phyloP scores from a whole-genome alignment of 1,284 basidiomycete genomes.

The Fomitopsis palustris region DNA sequence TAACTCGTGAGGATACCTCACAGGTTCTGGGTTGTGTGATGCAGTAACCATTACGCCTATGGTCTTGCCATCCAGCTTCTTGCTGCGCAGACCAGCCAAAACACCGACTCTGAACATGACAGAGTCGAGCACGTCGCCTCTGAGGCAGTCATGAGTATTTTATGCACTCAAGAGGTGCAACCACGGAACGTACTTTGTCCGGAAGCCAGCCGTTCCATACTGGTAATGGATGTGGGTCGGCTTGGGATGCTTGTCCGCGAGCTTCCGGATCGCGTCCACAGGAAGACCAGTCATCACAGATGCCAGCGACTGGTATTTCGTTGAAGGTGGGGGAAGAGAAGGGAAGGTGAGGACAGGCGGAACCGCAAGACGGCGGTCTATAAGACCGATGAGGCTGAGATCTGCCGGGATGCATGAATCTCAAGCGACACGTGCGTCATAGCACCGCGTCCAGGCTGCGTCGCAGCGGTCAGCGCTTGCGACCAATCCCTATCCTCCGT shows the following conservation, averaged over 20 bases:
- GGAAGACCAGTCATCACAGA: constrained; percentile 41
- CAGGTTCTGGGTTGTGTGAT: constrained; percentile 95
- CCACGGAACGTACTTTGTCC: constrained; percentile 70
- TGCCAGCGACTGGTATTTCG: not conserved
- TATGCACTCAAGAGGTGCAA: not conserved
- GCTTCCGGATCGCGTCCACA: constrained; percentile 39
- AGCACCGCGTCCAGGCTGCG: not conserved
- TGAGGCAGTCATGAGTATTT: constrained; percentile 26
- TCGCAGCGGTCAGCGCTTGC: not conserved
- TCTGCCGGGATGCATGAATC: not conserved
- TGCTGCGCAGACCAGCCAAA: constrained; percentile 88
- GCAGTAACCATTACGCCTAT: constrained; percentile 99
- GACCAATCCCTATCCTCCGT: not conserved
- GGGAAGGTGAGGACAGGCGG: not conserved
- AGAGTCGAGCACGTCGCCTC: constrained; percentile 82
- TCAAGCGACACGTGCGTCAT: not conserved
- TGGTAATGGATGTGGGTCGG: constrained; percentile 64
- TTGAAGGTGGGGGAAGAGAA: not conserved
- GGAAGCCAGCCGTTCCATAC: constrained; percentile 96
- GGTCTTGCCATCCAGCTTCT: constrained; percentile 83
- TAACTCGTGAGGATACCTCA: constrained; percentile 2
- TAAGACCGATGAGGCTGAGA: not conserved
- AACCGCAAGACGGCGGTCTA: not conserved
- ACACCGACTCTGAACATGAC: constrained; percentile 93
- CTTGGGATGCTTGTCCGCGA: constrained; percentile 62